Evolutionary conservation across 257 asterid species (phyloP).

Genomic region (Solanum tarijense): DNA sequence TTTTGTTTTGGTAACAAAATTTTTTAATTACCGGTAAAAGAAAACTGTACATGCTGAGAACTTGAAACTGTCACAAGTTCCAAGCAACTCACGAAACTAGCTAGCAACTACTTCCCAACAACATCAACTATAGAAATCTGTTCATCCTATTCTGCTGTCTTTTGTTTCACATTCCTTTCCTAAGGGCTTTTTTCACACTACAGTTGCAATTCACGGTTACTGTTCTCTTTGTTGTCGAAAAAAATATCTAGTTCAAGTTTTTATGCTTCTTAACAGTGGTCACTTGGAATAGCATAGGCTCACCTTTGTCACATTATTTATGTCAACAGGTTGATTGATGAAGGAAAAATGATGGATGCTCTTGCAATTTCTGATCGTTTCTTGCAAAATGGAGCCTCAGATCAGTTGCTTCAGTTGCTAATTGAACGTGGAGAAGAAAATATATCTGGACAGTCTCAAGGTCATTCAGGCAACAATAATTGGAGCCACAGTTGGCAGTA

Average conservation of each 20-base stretch:
- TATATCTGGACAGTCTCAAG: conserved; percentile 36
- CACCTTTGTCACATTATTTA: not conserved
- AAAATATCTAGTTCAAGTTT: not conserved
- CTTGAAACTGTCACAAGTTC: not conserved
- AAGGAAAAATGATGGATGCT: conserved; percentile 88
- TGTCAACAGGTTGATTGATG: conserved; percentile 66
- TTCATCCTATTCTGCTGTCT: not conserved
- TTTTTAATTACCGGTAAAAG: not conserved
- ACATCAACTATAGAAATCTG: not conserved
- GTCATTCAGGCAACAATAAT: conserved; percentile 39
- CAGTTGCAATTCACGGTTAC: not conserved
- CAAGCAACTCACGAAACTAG: not conserved
- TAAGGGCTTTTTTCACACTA: not conserved
- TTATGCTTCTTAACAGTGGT: not conserved
- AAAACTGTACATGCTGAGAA: not conserved
- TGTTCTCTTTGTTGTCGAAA: not conserved
- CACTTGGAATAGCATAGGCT: not conserved
- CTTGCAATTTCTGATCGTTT: conserved; percentile 94
- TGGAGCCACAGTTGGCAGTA: conserved; percentile 95
- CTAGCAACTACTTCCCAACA: not conserved
- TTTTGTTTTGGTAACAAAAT: not conserved
- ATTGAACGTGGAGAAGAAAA: conserved; percentile 58
- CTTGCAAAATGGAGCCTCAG: conserved; percentile 88
- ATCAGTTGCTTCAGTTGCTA: conserved; percentile 73
- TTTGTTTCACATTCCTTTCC: not conserved